Conservation (phyloP, 2,329 filamentous ascomycete species). For the Colletotrichum lupini region DNA sequence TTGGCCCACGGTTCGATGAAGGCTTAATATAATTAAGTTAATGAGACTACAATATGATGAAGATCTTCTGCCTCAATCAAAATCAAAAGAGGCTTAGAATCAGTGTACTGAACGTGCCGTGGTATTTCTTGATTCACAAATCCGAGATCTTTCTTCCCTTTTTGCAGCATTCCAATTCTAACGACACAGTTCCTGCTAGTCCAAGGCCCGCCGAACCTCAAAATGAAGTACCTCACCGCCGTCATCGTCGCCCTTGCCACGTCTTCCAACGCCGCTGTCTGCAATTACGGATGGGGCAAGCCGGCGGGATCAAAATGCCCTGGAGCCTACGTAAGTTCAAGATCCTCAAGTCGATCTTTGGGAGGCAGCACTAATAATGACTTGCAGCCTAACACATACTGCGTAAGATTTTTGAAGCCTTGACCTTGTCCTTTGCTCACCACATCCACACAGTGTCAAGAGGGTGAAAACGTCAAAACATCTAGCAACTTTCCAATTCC, state of each 20-base stretch:
- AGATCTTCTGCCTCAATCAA: not conserved
- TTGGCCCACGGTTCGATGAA: not conserved
- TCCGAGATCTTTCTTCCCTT: not conserved
- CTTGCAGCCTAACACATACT: not conserved
- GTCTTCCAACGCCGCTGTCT: not conserved
- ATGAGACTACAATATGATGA: not conserved
- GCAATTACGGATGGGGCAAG: not conserved
- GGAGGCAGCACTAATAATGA: not conserved
- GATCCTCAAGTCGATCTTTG: not conserved
- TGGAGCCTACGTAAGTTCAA: not conserved
- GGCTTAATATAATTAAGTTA: not conserved
- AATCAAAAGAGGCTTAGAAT: not conserved
- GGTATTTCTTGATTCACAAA: not conserved
- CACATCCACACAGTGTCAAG: not conserved
- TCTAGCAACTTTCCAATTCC: not conserved
- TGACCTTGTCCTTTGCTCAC: not conserved
- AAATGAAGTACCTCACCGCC: not conserved
- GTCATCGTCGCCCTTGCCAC: not conserved
- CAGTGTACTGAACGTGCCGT: not conserved
- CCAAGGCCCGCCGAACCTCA: not conserved
- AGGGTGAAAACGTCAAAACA: not conserved
- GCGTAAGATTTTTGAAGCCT: not conserved
- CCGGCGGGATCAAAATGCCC: not conserved
- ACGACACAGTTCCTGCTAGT: not conserved
- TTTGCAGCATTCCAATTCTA: too few relatives aligned